Evolutionary conservation across 2,329 filamentous ascomycete species (phyloP), one percentile per base, ranked within the genome.

Genomic region (Fusarium denticulatum): DNA sequence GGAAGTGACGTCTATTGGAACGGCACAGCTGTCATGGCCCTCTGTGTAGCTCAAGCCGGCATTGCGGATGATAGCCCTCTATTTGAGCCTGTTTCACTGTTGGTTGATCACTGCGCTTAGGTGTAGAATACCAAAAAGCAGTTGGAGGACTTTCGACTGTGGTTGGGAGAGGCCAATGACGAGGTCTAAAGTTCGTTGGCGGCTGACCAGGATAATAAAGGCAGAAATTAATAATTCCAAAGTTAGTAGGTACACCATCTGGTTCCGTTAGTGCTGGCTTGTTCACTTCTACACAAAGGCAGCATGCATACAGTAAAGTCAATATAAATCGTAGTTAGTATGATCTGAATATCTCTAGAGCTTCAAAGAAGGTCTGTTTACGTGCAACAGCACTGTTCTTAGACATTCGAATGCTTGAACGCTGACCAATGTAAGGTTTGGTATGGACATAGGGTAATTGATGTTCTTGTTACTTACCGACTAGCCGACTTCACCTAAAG

Each of bases 201-300:
- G 68, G 73, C 73, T 78, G 76, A 78, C 76, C 74, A 72, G 75
- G 67, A 63, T 74, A 62, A 63, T 74, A 62, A 67, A 52, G 47
- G 55, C 62, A 77, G 75, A 76, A 78, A 71, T 77, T 78, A 77
- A 72, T 68, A 78, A 78, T 75, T 69, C 64, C 69, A 60, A 60
- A 20, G 16, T 37, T 37, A 37, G 36, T 37, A 37, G 36, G 58
- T 59, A 64, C 49, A 60, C 32, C 43, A 56, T 34, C 55, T 57
- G 46, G 50, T 39, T 50, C 32, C 47, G 12, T 36, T 36, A 63
- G 64, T 67, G 28, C 30, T 64, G 39, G 45, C 55, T 58, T 45
- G 15, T 15, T 34, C 32, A 50, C 39, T 11, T 53, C 32, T 46
- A 52, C 60, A 26, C 34, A 56, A 52, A 64, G 45, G 49, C 32